Base-by-base conservation (phyloP, 1,284 basidiomycete species). In the Sanguinoderma infundibulare region DNA sequence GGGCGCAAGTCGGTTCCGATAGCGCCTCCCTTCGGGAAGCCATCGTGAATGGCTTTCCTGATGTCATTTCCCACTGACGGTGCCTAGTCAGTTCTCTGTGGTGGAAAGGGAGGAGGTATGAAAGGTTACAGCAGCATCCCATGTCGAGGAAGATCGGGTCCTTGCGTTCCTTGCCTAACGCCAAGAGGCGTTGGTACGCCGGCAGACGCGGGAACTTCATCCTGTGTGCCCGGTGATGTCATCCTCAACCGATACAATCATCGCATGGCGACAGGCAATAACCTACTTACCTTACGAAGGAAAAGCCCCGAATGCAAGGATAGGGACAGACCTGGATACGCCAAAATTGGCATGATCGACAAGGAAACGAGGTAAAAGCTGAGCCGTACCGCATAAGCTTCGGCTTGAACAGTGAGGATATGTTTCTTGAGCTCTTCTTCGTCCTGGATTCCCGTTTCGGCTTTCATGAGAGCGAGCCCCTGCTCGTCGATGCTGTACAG, bases 121-220 rank as follows among this genome's bases (percentile, higher is more conserved):
- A 32, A 17, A 73, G 81, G 3, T 69, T 63, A 85, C 84, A 83
- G 66, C 82, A 84, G 66, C 81, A 83, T 14, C 74, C 78, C 5
- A 80, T 68, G 53, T 81, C 79, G 1, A 87, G 73, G n/a, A 85
- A 72, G 49, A 87, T 77, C 2, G 83, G 80, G 46, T 75, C 74
- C 15, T 74, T 62, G 17, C 75, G 77, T 2, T 77, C 73, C 28
- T 71, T 70, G 3, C 74, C 74, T 0, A 85, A 70, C 34, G 76
- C 64, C 4, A 86, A 69, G 7, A 79, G 75, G 8, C 76, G 70
- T 2, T 71, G 60, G 68, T 87, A 87, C 0, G 71, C 77, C 5
- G 80, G 80, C 32, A 79, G 68, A 14, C 55, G 57, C 22, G 47
- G 39, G 12, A 66, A 80, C 69, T 77, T 81, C 17, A 81, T 62